phyloP scores from a whole-genome alignment of 495 filamentous ascomycete genomes.

The Xylaria scruposa region DNA sequence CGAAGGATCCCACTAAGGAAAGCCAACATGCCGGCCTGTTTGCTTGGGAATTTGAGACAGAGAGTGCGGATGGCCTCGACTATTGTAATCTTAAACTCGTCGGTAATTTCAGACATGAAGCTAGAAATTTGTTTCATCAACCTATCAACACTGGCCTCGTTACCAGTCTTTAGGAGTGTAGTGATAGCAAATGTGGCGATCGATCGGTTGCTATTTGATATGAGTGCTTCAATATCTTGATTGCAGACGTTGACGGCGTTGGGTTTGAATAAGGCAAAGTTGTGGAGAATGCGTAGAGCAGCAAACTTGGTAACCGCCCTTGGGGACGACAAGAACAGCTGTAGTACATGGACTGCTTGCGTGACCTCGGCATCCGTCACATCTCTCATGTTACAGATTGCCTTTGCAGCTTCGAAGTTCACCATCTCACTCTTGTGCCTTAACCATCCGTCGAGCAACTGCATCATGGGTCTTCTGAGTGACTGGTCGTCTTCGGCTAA shows the following conservation, averaged over 20 bases:
- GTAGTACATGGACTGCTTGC: constrained; percentile 92
- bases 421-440: constrained; percentile 99
- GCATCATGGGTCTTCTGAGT: constrained; percentile 92
- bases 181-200: constrained; percentile 99
- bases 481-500: constrained; percentile 91
- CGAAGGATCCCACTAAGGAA: constrained; percentile 95
- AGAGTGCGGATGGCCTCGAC: constrained; percentile 96
- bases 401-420: constrained; percentile 98
- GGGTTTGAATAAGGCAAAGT: constrained; percentile 93
- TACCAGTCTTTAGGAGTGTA: constrained; percentile 96
- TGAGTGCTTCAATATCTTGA: constrained; percentile 93
- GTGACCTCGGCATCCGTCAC: constrained; percentile 90
- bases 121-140: constrained; percentile 98
- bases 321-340: constrained; percentile 96
- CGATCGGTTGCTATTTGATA: constrained; percentile 94
- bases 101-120: constrained; percentile 97
- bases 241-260: constrained; percentile 92
- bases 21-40: constrained; percentile 96
- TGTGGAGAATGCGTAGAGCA: constrained; percentile 95
- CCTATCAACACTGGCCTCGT: constrained; percentile 94
- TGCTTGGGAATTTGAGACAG: constrained; percentile 96
- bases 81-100: constrained; percentile 99
- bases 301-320: constrained; percentile 97
- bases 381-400: constrained; percentile 92
- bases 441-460: constrained; percentile 93